These are phyloP conservation scores for Macrotyloma uniflorum DNA, from an alignment of 306 rosid genomes.

Conservation along the genomic window DNA sequence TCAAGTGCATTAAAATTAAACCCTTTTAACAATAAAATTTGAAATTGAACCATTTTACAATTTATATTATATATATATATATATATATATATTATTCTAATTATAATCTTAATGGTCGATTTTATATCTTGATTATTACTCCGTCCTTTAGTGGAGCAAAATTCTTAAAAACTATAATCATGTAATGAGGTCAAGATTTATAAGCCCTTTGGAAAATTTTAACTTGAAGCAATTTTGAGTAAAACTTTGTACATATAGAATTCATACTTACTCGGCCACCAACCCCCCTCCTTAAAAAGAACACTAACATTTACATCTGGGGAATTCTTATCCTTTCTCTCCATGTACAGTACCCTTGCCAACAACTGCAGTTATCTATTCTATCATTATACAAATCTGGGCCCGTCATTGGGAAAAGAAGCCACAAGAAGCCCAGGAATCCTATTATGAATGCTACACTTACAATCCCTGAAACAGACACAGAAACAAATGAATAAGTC, in stretches of 20 bases:
- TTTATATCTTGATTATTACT: neutral
- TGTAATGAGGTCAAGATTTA: neutral
- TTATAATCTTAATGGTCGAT: neutral
- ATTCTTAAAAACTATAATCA: neutral
- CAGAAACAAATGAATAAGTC: constrained; percentile 29
- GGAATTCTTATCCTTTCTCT: constrained; percentile 37
- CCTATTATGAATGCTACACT: constrained; percentile 67
- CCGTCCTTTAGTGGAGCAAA: neutral
- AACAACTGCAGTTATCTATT: constrained; percentile 76
- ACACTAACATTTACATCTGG: constrained; percentile 20
- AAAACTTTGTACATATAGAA: neutral
- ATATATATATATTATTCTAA: neutral
- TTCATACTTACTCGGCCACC: neutral
- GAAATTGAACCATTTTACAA: neutral
- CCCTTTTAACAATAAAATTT: neutral
- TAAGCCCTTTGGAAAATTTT: neutral
- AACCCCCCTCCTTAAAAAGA: neutral
- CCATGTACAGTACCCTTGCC: constrained; percentile 91
- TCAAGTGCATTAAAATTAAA: too few species aligned
- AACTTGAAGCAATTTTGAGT: neutral
- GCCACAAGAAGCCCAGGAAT: constrained; percentile 72
- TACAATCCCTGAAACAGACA: constrained; percentile 61
- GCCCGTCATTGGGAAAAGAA: constrained; percentile 76
- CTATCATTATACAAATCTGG: constrained; percentile 75
- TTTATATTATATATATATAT: too few species aligned